Conservation (phyloP, 352 stramenopile species). For the Phytopythium delawarense region DNA sequence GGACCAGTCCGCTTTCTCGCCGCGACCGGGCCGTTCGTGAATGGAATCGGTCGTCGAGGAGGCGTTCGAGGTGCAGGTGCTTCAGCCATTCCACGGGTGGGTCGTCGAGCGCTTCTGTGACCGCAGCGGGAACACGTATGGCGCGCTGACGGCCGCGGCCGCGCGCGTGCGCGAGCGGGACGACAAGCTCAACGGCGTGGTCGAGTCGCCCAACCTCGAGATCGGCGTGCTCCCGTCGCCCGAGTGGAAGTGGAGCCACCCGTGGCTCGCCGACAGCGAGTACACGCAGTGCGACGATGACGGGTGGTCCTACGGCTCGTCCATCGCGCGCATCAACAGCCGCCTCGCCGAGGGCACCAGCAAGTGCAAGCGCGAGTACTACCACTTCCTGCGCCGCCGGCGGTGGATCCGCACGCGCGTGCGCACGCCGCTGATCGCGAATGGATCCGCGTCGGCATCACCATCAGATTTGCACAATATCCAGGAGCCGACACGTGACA, state of each 20-base stretch:
- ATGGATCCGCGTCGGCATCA: not conserved
- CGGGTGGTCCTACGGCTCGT: conserved; percentile 83
- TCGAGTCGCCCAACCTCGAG: conserved; percentile 34
- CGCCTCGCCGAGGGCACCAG: conserved; percentile 71
- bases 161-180: conserved; percentile 32
- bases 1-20: not conserved
- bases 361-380: conserved; percentile 70
- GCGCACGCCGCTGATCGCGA: conserved; percentile 32
- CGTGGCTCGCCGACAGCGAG: conserved; percentile 66
- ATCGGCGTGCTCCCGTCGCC: conserved; percentile 54
- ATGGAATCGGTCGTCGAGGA: conserved; percentile 80
- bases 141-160: conserved; percentile 45
- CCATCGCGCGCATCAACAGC: conserved; percentile 79
- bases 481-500: not conserved
- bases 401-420: conserved; percentile 81
- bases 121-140: conserved; percentile 69
- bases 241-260: conserved; percentile 84
- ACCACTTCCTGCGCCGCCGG: conserved; percentile 72
- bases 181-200: conserved; percentile 49
- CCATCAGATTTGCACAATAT: not conserved
- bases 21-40: conserved; percentile 2
- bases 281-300: conserved; percentile 84
- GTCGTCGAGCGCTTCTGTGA: conserved; percentile 77
- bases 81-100: conserved; percentile 83
- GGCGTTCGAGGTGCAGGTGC: conserved; percentile 79